Conservation (phyloP, 108 stramenopile species). For the Discostella stelligeroides region DNA sequence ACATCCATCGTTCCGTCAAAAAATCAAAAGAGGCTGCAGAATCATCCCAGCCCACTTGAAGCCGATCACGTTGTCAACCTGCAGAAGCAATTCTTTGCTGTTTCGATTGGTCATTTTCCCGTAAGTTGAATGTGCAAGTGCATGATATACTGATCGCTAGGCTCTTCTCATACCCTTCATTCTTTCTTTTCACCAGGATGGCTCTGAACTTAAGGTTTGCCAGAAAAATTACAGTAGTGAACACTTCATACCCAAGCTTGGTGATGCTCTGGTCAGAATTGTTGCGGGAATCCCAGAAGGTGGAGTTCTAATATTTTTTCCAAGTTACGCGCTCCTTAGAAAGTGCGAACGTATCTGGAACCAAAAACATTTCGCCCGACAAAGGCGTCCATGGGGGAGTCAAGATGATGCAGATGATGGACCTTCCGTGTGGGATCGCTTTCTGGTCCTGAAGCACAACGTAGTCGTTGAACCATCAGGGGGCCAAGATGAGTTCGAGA, state of each 20-base stretch:
- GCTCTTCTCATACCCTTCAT: too few species aligned
- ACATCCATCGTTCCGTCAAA: conserved; percentile 2
- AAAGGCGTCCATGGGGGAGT: conserved; percentile 22
- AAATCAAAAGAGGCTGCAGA: conserved; percentile 53
- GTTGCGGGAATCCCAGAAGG: conserved; percentile 63
- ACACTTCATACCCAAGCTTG: conserved; percentile 64
- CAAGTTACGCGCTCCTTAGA: conserved; percentile 63
- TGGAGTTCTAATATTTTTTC: conserved; percentile 77
- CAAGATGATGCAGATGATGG: conserved; percentile 8
- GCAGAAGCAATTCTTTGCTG: conserved; percentile 67
- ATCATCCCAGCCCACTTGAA: conserved; percentile 70
- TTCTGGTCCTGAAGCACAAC: conserved; percentile 58
- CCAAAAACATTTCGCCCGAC: conserved; percentile 11
- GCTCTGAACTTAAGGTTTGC: conserved; percentile 56
- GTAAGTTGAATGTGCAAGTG: too few species aligned
- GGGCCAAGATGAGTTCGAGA: conserved; percentile 68
- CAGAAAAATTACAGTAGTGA: conserved; percentile 56
- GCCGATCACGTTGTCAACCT: conserved; percentile 79
- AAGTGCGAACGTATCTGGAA: conserved; percentile 69
- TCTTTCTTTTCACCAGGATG: conserved; percentile 29
- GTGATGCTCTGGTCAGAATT: conserved; percentile 63
- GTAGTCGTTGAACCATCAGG: conserved; percentile 74
- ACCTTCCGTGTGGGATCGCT: conserved; percentile 50
- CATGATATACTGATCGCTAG: too few species aligned
- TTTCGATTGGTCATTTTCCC: conserved; percentile 67